These are phyloP conservation scores for Metschnikowia cerradonensis DNA, from an alignment of 805 yeast genomes.

Conservation along the genomic window DNA sequence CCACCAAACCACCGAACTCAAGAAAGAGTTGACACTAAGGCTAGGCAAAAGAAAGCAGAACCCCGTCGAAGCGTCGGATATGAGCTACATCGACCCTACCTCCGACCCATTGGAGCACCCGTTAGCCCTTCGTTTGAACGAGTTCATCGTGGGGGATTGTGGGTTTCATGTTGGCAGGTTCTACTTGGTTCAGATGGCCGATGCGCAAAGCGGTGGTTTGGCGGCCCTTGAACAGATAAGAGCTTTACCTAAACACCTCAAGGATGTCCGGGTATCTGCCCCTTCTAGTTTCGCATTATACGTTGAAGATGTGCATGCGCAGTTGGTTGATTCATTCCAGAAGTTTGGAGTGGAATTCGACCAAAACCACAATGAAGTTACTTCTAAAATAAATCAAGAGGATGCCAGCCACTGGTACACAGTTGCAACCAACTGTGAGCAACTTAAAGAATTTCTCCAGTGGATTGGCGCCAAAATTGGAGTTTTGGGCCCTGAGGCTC, in stretches of 20 bases:
- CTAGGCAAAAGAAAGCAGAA: conserved; percentile 27
- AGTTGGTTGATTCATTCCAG: conserved; percentile 26
- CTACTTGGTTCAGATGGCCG: conserved; percentile 35
- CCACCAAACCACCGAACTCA: conserved; percentile 27
- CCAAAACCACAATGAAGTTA: conserved; percentile 27
- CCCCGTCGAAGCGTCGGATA: conserved; percentile 1
- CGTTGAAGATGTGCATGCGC: conserved; percentile 37
- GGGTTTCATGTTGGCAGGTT: conserved; percentile 41
- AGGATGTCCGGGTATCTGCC: conserved; percentile 10
- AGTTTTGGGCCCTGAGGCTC: conserved; percentile 2
- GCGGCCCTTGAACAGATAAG: conserved; percentile 33
- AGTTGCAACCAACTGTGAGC: conserved; percentile 30
- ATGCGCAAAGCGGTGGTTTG: conserved; percentile 33
- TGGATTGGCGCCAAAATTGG: conserved; percentile 24
- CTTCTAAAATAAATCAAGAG: conserved; percentile 5
- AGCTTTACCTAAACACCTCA: conserved; percentile 15
- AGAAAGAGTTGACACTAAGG: conserved; percentile 26
- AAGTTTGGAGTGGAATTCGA: conserved; percentile 35
- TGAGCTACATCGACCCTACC: conserved; percentile 35
- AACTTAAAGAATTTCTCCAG: conserved; percentile 26
- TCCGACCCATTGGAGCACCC: conserved; percentile 35
- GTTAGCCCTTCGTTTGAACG: conserved; percentile 31
- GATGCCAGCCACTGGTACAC: conserved; percentile 28
- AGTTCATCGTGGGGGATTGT: conserved; percentile 35
- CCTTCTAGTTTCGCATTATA: conserved; percentile 36